A percentile compares a stretch with the other conserved stretches of the same genome.
phyloP scores from a whole-genome alignment of 305 asterid species.

The Fraxinus albicans region DNA sequence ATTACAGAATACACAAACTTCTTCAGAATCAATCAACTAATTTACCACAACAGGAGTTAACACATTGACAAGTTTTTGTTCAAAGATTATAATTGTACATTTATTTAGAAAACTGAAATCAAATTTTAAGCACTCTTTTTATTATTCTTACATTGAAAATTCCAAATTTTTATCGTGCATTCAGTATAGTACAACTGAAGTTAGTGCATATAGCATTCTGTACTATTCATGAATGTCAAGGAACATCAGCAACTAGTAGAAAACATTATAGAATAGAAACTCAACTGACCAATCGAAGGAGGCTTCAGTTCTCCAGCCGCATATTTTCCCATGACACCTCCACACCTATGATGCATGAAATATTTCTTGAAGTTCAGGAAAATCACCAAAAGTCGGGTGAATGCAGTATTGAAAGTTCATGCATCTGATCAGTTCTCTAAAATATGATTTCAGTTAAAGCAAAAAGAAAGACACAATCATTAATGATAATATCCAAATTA shows the following conservation, averaged over 20 bases:
- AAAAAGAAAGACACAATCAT: not conserved
- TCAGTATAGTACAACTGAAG: not conserved
- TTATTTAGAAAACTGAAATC: not conserved
- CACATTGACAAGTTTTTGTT: not conserved
- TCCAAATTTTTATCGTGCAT: not conserved
- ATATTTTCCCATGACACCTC: slow-evolving; percentile 98
- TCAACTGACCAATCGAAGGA: slow-evolving; percentile 77
- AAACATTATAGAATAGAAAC: not conserved
- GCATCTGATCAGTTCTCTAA: not conserved
- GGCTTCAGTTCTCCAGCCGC: slow-evolving; percentile 97
- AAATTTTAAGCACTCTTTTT: not conserved
- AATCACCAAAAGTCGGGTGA: not conserved
- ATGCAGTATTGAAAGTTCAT: slow-evolving; percentile 5
- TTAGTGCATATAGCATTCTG: not conserved
- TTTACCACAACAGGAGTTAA: not conserved
- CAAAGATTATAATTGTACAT: not conserved
- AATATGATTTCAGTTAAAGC: not conserved
- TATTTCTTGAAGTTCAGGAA: not conserved
- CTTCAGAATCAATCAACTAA: not conserved
- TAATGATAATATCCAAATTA: not conserved
- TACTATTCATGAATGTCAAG: not conserved
- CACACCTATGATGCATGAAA: slow-evolving; percentile 62
- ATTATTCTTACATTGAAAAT: not conserved
- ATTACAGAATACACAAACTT: not conserved
- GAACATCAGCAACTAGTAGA: not conserved